A percentile compares a stretch with the other conserved stretches of the same genome.
phyloP scores from a whole-genome alignment of 2,329 filamentous ascomycete species.

The Mariannaea sp. region DNA sequence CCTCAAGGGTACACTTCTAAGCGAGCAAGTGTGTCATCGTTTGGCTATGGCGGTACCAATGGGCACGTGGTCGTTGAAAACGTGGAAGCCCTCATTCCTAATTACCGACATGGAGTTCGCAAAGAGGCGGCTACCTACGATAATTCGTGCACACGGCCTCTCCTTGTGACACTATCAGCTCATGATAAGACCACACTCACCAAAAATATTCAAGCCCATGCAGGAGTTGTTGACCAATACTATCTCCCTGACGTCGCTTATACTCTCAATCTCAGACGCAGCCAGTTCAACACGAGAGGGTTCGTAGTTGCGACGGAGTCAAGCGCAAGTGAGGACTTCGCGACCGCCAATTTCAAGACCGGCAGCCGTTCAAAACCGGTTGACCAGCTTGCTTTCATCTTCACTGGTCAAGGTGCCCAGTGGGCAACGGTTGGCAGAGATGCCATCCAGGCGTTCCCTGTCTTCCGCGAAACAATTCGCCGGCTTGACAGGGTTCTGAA shows the following conservation, averaged over 20 bases:
- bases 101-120: too few species aligned
- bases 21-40: too few species aligned
- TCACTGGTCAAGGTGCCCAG: constrained; percentile 47
- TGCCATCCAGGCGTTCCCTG: constrained; percentile 29
- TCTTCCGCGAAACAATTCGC: constrained; percentile 27
- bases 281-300: constrained; percentile 18
- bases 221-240: not conserved
- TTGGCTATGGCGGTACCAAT: constrained; percentile 39
- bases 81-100: constrained; percentile 2
- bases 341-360: constrained; percentile 14
- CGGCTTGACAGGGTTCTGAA: constrained; percentile 1
- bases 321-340: constrained; percentile 12
- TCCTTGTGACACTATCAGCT: constrained; percentile 30
- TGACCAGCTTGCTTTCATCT: constrained; percentile 37
- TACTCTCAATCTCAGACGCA: constrained; percentile 20
- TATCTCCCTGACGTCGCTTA: constrained; percentile 23
- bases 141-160: constrained; percentile 16
- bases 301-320: constrained; percentile 24
- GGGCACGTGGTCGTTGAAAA: constrained; percentile 37
- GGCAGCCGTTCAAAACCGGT: constrained; percentile 8
- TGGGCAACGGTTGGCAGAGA: constrained; percentile 43
- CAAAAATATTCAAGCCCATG: constrained; percentile 17
- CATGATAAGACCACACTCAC: constrained; percentile 24
- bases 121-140: not conserved
- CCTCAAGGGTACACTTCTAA: too few species aligned